These are phyloP conservation scores for Pichia sp. DNA, from an alignment of 1,139 yeast genomes.

Conservation along the genomic window DNA sequence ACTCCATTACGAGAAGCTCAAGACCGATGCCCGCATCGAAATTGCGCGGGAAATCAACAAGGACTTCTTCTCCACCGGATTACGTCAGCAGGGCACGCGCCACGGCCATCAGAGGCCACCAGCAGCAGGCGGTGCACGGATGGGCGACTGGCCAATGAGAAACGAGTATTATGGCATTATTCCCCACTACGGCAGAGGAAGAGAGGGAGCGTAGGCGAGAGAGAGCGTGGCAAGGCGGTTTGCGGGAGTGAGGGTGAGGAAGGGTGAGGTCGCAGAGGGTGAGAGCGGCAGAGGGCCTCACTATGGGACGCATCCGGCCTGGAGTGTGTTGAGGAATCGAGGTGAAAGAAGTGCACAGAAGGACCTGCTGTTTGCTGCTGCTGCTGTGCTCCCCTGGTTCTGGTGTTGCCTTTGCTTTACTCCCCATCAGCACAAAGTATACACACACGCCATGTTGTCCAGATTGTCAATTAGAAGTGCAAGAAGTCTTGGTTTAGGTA, in stretches of 20 bases:
- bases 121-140: neutral
- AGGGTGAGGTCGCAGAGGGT: neutral
- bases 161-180: constrained; percentile 6
- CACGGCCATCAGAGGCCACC: neutral
- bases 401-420: constrained; percentile 1
- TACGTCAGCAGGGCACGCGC: neutral
- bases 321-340: neutral
- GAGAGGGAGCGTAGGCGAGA: neutral
- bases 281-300: neutral
- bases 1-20: neutral
- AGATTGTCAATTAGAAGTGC: constrained; percentile 51
- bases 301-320: neutral
- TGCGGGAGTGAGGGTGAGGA: too few species aligned
- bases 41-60: constrained; percentile 2
- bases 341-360: neutral
- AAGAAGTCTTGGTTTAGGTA: constrained; percentile 41
- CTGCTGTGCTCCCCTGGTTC: neutral
- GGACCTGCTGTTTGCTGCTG: neutral
- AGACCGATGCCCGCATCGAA: neutral
- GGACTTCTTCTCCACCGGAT: neutral
- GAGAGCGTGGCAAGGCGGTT: neutral
- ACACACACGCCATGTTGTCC: constrained; percentile 25
- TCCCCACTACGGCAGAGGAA: neutral
- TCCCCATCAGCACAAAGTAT: neutral
- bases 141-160: constrained; percentile 2